Evolutionary conservation across 441 rosid species (phyloP), one percentile per base, ranked within the genome.

Genomic region (Adansonia grandidieri): DNA sequence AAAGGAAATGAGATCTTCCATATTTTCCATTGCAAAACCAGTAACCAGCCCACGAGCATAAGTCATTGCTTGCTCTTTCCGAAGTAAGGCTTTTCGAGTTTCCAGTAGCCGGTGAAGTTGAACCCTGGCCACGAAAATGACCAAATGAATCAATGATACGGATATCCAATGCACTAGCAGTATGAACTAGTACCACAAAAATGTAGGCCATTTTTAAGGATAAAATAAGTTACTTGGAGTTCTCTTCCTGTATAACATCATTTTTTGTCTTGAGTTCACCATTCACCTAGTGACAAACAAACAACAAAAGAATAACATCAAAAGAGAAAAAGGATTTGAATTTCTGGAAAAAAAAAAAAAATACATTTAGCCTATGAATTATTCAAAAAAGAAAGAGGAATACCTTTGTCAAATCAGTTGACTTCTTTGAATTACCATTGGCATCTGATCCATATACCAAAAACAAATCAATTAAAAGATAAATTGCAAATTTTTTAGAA

Each of bases 41-140:
- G 95, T 93, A 83, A 86, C 98, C 63, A 89, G 84, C 13, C 94
- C 92, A 57, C 94, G 86, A 19, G 94, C 96, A 80, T 88, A 93
- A 1, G 90, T 94, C 97, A 93, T 95, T n/a, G 97, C 97, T 85
- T 93, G 97, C 83, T 91, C 96, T 80, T 84, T 87, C 75, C 86
- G 85, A 53, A 95, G 95, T 82, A 91, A 84, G 6, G 84, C 83
- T 80, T 87, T 91, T 50, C 92, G 85, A 9, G 97, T 88, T 86
- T 87, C 94, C 78, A 91, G 82, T 71, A 93, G 87, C 74, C 90
- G 85, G 65, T 87, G 97, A 73, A 93, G 97, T 82, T 89, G 96
- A 80, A 89, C 85, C 88, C 97, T 91, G 44, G 47, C 61, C 69
- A 78, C 65, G 37, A 51, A 37, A 72, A 51, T 73, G 66, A 77